Evolutionary conservation across 139 green algal genomes (phyloP), one percentile per base, ranked within the genome.

Genomic region (Chlorella sp.): DNA sequence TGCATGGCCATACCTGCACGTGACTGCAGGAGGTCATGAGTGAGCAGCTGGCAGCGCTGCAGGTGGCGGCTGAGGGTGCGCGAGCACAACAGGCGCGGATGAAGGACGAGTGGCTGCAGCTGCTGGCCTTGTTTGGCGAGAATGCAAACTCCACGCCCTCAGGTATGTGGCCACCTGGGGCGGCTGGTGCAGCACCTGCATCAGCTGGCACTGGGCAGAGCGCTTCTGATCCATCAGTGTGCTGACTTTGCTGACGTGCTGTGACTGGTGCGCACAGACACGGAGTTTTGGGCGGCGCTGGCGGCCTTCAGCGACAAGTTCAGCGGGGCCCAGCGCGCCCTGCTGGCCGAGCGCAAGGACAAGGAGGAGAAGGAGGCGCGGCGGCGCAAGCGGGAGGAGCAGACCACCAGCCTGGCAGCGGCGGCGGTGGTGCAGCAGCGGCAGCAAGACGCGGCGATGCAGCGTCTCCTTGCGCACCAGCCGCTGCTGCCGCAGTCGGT

Each of bases 51-150:
- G 72, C 62, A 42, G 6, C 24, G 32, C 49, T 83, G 61, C 65
- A 83, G 17, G 30, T 50, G 62, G 36, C 27, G 35, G 10, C 22
- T 1, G 55, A 71, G 27, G 77, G 65, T 5, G 23, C 20, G 14
- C 20, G 5, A 36, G 60, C 60, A 20, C 61, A 65, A 61, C 72
- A 77, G 42, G 49, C 17, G 5, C 22, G 5, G 1, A 35, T 61
- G 14, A 72, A 73, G 35, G 14, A 26, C 1, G 5, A 66, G 35
- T 85, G 79, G 51, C 74, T 75, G 33, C 24, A 31, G 5, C 14
- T 85, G 68, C 75, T 85, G n/a, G 73, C 64, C n/a, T 85, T 74
- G 68, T 82, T 67, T 35, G 80, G 80, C 4, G 80, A 85, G 72
- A 85, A 74, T 29, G 31, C 70, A 27, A 81, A 85, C 62, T 79